Evolutionary conservation across 1,284 basidiomycete species (phyloP).

Genomic region (Tilletiaria anomala): DNA sequence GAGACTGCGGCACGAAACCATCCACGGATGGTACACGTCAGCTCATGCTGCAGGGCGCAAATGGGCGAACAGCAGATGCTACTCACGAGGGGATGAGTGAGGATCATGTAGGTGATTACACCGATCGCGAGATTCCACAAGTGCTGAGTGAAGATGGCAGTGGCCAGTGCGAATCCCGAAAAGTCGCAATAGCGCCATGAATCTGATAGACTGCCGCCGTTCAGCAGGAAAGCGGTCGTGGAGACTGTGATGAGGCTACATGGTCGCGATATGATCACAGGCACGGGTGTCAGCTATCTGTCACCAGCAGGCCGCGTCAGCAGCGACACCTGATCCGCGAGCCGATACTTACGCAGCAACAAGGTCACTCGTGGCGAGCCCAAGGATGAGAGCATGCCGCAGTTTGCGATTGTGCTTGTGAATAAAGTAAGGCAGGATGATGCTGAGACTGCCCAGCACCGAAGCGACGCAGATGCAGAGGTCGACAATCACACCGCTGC

Average conservation of each 20-base stretch:
- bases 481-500: slow-evolving; percentile 20
- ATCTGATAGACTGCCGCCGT: slow-evolving; percentile 12
- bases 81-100: slow-evolving; percentile 21
- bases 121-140: slow-evolving; percentile 30
- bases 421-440: slow-evolving; percentile 24
- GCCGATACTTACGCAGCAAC: too few species aligned
- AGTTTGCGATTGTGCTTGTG: slow-evolving; percentile 19
- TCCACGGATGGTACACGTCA: too few species aligned
- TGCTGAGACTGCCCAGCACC: slow-evolving; percentile 16
- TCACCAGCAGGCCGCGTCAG: too few species aligned
- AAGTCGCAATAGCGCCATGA: slow-evolving; percentile 15
- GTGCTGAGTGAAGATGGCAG: slow-evolving; percentile 25
- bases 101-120: slow-evolving; percentile 29
- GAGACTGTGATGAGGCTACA: slow-evolving; percentile 16
- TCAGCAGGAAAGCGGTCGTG: slow-evolving; percentile 14
- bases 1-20: too few species aligned
- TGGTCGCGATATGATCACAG: too few species aligned
- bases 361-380: slow-evolving; percentile 26
- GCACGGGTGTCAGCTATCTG: too few species aligned
- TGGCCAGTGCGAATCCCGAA: slow-evolving; percentile 17
- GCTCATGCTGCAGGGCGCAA: too few species aligned
- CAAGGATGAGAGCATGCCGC: slow-evolving; percentile 24
- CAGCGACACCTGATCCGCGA: too few species aligned
- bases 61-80: too few species aligned
- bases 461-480: slow-evolving; percentile 24